Evolutionary conservation across 345 rosid genomes (phyloP), one percentile per base, ranked within the genome.

Genomic region (Ailanthus altissimus): DNA sequence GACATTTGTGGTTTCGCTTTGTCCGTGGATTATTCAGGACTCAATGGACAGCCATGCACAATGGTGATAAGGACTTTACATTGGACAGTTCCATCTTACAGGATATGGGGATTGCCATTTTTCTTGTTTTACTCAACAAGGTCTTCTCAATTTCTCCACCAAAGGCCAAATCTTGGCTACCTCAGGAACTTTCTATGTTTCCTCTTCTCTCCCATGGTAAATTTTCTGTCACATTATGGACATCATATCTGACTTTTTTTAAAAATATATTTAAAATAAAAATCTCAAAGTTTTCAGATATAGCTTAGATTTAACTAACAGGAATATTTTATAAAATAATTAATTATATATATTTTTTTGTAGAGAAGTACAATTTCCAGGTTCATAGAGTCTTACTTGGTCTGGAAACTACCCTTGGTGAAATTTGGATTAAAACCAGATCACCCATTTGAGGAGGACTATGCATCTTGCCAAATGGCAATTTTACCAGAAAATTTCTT

Each of bases 61-160:
- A 86, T 89, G 85, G 85, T 89, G 79, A 50, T 88, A 72, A 83
- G 93, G 84, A 86, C 86, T 6, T 73, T 89, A 51, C 93, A 89
- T 75, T 89, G 93, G 93, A 88, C 91, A 2, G 84, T 89, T 67
- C 93, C 93, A 21, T 77, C 84, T 6, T 89, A 89, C 60, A 43
- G 84, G 85, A 81, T 88, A 21, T 89, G 93, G 93, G 93, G 93
- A 11, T 80, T 90, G 77, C 91, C 93, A 12, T 90, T 90, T 83
- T 88, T 75, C 91, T 67, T 90, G 77, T 90, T 90, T 73, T 90
- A 84, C 73, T 90, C 93, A 54, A 90, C 91, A 36, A 86, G 93
- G 74, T 85, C 78, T 50, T 88, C 93, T 36, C 93, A 90, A 43
- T 84, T 90, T 77, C 79, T 90, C 70, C 88, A 90, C 66, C 78